Base-by-base conservation (phyloP, 441 rosid genomes). In the Aleurites moluccanus region DNA sequence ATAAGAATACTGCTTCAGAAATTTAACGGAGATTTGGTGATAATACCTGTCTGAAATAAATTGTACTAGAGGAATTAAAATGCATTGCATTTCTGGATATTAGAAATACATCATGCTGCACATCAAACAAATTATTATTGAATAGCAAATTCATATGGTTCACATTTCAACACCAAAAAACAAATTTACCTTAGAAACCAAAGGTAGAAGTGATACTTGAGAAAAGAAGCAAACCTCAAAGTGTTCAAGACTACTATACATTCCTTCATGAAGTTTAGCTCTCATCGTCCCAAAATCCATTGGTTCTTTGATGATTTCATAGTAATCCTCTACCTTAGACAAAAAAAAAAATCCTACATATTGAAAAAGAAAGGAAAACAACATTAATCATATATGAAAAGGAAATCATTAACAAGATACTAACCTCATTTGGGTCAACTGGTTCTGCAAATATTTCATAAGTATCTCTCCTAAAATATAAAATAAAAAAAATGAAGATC, bases 231-330 rank as follows among this genome's bases (percentile, higher is more conserved):
- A 77, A 55, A 88, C 95, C 95, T 90, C 88, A 79, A 88, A 89
- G 73, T 89, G 90, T 72, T 85, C 80, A 30, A 90, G 83, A 77
- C 75, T 83, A 57, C 47, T 78, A 75, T 90, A 88, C 91, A 88
- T 84, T 77, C 91, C 95, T 79, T 90, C 92, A 70, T 89, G 95
- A 83, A 90, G 95, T 80, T 87, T 90, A 79, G 95, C 92, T 70
- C 93, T 90, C 89, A 90, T 87, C 59, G 94, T 90, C 60, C 94
- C 92, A 38, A 90, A 90, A 77, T 90, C 91, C 94, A 90, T 90
- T 18, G 94, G 91, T 82, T 90, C 90, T 72, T 86, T 76, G 74
- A 87, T 83, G 78, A 83, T 86, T 80, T 87, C 86, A 73, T 85
- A 82, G 73, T 88, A 90, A 74, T 83, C 85, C 72, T 86, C 87